A percentile compares a stretch with the other conserved stretches of the same genome.
phyloP scores from a whole-genome alignment of 1,284 basidiomycete genomes.

The Pseudomicrostroma phylloplanum region DNA sequence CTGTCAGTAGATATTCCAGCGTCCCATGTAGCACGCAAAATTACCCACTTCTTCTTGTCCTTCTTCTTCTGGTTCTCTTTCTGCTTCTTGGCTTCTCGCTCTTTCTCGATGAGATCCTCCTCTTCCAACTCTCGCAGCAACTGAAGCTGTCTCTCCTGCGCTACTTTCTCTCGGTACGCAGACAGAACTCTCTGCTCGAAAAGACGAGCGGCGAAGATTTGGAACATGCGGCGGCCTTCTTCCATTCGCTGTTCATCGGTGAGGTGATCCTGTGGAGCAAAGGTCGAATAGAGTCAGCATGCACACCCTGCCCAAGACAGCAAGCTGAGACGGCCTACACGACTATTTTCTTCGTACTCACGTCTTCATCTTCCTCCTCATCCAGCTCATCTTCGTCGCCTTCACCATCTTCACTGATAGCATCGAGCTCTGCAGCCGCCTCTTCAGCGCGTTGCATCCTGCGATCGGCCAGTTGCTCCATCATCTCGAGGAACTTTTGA shows the following conservation, averaged over 20 bases:
- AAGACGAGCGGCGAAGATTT: constrained; percentile 98
- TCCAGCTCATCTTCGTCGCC: constrained; percentile 49
- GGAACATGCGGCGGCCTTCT: constrained; percentile 98
- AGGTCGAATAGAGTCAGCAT: constrained; percentile 17
- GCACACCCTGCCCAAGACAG: constrained; percentile 44
- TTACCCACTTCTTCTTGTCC: constrained; percentile 77
- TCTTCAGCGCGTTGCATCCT: constrained; percentile 84
- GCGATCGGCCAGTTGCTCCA: constrained; percentile 95
- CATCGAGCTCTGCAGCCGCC: constrained; percentile 51
- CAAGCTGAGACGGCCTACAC: not conserved
- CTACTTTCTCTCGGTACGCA: constrained; percentile 77
- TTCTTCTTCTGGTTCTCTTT: constrained; percentile 98
- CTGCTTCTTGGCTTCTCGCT: constrained; percentile 86
- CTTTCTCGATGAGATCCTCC: constrained; percentile 71
- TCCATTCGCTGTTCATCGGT: constrained; percentile 80
- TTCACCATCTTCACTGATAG: constrained; percentile 53
- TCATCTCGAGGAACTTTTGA: constrained; percentile 99
- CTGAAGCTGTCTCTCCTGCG: constrained; percentile 79
- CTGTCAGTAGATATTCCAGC: not conserved
- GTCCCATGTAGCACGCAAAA: not conserved
- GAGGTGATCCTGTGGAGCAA: constrained; percentile 33
- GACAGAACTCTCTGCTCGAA: constrained; percentile 95
- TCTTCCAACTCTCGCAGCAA: constrained; percentile 81
- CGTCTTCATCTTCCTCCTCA: constrained; percentile 53
- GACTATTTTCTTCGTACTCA: constrained; percentile 47